Evolutionary conservation across 805 yeast species (phyloP).

Genomic region (Metschnikowia drakensbergensis): DNA sequence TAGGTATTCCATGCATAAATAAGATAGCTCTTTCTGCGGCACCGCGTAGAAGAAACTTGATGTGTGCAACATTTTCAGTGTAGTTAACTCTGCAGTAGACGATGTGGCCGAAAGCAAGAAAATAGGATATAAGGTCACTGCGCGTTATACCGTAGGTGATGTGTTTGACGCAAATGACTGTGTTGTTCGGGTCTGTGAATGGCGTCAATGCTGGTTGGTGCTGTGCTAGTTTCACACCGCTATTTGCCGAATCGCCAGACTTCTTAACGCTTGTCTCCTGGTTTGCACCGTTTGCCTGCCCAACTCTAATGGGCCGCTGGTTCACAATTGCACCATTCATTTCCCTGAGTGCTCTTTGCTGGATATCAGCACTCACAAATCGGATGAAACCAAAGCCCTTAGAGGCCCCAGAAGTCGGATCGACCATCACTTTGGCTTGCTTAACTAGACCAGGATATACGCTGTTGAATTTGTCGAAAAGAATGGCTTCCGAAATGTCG

Average conservation of each 20-base stretch:
- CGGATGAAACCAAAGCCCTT: constrained; percentile 92
- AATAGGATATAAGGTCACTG: constrained; percentile 56
- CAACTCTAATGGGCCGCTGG: constrained; percentile 75
- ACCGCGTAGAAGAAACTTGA: constrained; percentile 28
- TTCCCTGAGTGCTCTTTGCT: constrained; percentile 66
- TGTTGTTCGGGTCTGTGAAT: constrained; percentile 76
- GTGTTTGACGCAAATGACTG: constrained; percentile 71
- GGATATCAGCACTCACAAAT: constrained; percentile 60
- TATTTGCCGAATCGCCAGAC: background rate
- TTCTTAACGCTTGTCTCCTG: constrained; percentile 7
- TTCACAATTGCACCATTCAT: constrained; percentile 78
- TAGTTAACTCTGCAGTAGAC: constrained; percentile 22
- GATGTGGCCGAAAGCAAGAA: constrained; percentile 60
- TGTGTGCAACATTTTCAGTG: constrained; percentile 21
- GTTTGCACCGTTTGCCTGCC: constrained; percentile 36
- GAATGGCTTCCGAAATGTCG: constrained; percentile 62
- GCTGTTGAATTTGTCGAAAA: constrained; percentile 62
- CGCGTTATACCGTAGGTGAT: constrained; percentile 56
- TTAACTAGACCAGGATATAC: constrained; percentile 66
- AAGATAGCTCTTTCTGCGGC: constrained; percentile 39
- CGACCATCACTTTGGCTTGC: constrained; percentile 75
- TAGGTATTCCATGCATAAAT: constrained; percentile 26
- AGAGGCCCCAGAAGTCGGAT: constrained; percentile 62
- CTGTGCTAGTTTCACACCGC: constrained; percentile 31
- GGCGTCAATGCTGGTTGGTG: constrained; percentile 55